These are phyloP conservation scores for Clarireedia hainanense DNA, from an alignment of 2,329 filamentous ascomycete species.

Conservation along the genomic window DNA sequence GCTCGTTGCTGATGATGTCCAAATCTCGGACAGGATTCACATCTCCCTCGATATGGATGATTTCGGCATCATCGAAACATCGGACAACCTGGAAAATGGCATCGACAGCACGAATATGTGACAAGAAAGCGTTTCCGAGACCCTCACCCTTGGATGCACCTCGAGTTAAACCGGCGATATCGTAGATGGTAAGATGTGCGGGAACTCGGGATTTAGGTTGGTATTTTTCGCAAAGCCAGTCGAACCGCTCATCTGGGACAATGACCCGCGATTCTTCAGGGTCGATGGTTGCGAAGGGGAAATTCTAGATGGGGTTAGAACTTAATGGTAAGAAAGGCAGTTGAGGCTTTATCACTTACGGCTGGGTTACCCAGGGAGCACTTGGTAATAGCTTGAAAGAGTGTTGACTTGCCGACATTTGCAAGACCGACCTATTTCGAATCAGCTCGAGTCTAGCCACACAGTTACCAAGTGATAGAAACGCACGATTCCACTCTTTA, in stretches of 20 bases:
- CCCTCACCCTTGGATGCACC: slow-evolving; percentile 96
- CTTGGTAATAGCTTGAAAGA: slow-evolving; percentile 99
- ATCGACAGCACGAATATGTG: slow-evolving; percentile 96
- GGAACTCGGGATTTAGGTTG: slow-evolving; percentile 97
- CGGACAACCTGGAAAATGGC: slow-evolving; percentile 96
- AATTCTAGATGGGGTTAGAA: slow-evolving; percentile 55
- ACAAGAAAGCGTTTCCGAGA: slow-evolving; percentile 96
- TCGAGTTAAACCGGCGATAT: slow-evolving; percentile 93
- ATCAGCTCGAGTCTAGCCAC: background rate
- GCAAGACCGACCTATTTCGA: slow-evolving; percentile 77
- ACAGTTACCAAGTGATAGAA: slow-evolving; percentile 13
- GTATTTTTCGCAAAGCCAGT: slow-evolving; percentile 94
- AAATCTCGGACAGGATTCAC: slow-evolving; percentile 92
- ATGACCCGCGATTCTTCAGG: slow-evolving; percentile 97
- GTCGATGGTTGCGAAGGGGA: slow-evolving; percentile 98
- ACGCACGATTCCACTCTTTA: slow-evolving; percentile 98
- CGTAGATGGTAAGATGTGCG: slow-evolving; percentile 95
- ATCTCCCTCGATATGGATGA: slow-evolving; percentile 98
- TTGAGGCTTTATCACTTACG: slow-evolving; percentile 45
- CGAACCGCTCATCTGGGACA: slow-evolving; percentile 90
- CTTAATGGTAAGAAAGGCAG: slow-evolving; percentile 9
- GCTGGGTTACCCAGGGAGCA: slow-evolving; percentile 95
- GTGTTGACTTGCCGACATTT: slow-evolving; percentile 98
- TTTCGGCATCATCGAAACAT: slow-evolving; percentile 98
- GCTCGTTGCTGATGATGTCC: slow-evolving; percentile 92